Conservation (phyloP, 306 rosid species). For the Quercus bicolor region DNA sequence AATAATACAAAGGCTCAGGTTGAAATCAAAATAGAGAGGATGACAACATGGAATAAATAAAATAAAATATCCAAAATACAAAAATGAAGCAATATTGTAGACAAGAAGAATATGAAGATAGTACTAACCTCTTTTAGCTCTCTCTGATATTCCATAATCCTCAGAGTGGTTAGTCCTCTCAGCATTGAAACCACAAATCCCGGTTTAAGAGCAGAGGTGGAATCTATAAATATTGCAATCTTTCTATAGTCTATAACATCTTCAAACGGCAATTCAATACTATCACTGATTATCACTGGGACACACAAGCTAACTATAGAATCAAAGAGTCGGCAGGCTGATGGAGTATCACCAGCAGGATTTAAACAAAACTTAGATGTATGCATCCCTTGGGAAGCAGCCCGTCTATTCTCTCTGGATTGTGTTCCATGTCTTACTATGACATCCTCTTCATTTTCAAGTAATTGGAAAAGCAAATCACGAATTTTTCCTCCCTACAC, state of each 20-base stretch:
- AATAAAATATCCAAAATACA: background rate
- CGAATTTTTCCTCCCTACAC: constrained; percentile 90
- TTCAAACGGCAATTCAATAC: constrained; percentile 90
- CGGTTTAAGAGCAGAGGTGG: constrained; percentile 57
- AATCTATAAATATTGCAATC: constrained; percentile 77
- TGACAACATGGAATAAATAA: constrained; percentile 7
- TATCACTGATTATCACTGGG: constrained; percentile 83
- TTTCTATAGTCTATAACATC: constrained; percentile 80
- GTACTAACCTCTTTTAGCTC: constrained; percentile 74
- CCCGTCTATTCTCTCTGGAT: constrained; percentile 86
- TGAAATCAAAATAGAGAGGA: background rate
- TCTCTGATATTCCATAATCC: constrained; percentile 72
- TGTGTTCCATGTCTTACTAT: constrained; percentile 88
- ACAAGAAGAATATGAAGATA: constrained; percentile 7
- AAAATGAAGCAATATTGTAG: background rate
- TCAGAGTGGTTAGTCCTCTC: constrained; percentile 46
- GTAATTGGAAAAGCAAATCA: constrained; percentile 69
- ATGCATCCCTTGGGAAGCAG: constrained; percentile 94
- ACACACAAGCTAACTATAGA: constrained; percentile 90
- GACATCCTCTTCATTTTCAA: constrained; percentile 68
- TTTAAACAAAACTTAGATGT: constrained; percentile 85
- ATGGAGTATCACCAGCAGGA: constrained; percentile 99
- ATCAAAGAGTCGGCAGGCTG: constrained; percentile 93
- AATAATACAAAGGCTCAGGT: background rate
- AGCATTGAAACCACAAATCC: constrained; percentile 64